Evolutionary conservation across 345 rosid genomes (phyloP), one percentile per base, ranked within the genome.

Genomic region (Sisymbrium irio): DNA sequence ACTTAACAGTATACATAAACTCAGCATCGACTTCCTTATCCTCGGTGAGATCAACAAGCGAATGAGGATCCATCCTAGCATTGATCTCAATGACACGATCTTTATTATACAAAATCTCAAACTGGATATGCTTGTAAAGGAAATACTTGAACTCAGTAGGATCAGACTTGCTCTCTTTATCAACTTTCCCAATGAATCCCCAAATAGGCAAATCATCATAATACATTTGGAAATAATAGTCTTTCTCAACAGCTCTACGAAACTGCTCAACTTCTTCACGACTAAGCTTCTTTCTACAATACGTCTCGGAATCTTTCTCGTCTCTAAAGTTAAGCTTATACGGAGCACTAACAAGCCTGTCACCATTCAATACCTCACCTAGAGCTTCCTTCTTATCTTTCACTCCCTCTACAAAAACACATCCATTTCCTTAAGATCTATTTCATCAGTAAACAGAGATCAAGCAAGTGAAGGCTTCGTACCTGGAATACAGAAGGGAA

Each of bases 301-400:
- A 92, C 57, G 78, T 79, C 37, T 80, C 79, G n/a, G 94, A 84
- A 36, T 86, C 92, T 47, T 82, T 88, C 49, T 92, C 97, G 1
- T 87, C 87, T 74, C 67, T 75, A 62, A 89, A 92, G 77, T 84
- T 84, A 28, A 92, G 92, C 47, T 86, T 84, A 56, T 89, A 92
- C 1, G 97, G 97, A 27, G 97, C 97, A 50, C 84, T 89, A 15
- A 92, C 96, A 22, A 92, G 84, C 42, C 97, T 82, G 76, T 92
- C 97, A 5, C 97, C 96, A 75, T 92, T 92, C 79, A 92, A 44
- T 37, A 92, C 91, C 78, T 92, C 97, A 14, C 97, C 96, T 63
- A 92, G 88, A 58, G 97, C 97, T 87, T 92, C 94, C 78, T 79
- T 85, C 80, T 92, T 92, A 77, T 92, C 97, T 72, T 88, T 89